Evolutionary conservation across 2,329 filamentous ascomycete species (phyloP).

Genomic region (Chaetomium strumarium): DNA sequence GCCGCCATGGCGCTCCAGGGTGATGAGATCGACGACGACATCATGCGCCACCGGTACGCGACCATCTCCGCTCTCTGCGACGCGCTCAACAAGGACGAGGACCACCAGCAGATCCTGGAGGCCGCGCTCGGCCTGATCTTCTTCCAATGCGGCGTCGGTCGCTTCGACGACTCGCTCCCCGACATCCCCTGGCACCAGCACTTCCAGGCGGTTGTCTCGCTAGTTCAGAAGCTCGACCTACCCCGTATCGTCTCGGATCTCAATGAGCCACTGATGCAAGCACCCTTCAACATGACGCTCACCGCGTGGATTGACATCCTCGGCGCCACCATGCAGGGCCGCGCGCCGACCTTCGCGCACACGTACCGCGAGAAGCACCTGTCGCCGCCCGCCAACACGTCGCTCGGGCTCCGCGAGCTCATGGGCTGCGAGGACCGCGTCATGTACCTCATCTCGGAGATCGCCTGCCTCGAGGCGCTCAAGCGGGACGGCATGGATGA

Average conservation of each 20-base stretch:
- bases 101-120: slow-evolving; percentile 85
- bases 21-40: slow-evolving; percentile 79
- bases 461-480: slow-evolving; percentile 87
- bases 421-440: slow-evolving; percentile 97
- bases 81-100: slow-evolving; percentile 69
- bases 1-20: slow-evolving; percentile 59
- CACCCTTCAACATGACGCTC: slow-evolving; percentile 92
- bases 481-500: slow-evolving; percentile 80
- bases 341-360: slow-evolving; percentile 81
- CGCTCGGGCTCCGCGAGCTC: slow-evolving; percentile 74
- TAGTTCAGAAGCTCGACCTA: slow-evolving; percentile 80
- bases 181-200: slow-evolving; percentile 97
- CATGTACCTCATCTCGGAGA: slow-evolving; percentile 98
- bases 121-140: slow-evolving; percentile 93
- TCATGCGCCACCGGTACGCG: slow-evolving; percentile 84
- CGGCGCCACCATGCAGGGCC: slow-evolving; percentile 84
- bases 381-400: slow-evolving; percentile 52
- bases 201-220: slow-evolving; percentile 81
- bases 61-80: slow-evolving; percentile 83
- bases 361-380: slow-evolving; percentile 95
- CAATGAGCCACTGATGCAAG: slow-evolving; percentile 53
- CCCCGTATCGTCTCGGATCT: slow-evolving; percentile 59
- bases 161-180: slow-evolving; percentile 74
- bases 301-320: slow-evolving; percentile 96
- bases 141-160: slow-evolving; percentile 88